A percentile compares a stretch with the other conserved stretches of the same genome.
These are phyloP conservation scores for Ettlia oleoabundans DNA, from an alignment of 139 green algal genomes.

Conservation along the genomic window DNA sequence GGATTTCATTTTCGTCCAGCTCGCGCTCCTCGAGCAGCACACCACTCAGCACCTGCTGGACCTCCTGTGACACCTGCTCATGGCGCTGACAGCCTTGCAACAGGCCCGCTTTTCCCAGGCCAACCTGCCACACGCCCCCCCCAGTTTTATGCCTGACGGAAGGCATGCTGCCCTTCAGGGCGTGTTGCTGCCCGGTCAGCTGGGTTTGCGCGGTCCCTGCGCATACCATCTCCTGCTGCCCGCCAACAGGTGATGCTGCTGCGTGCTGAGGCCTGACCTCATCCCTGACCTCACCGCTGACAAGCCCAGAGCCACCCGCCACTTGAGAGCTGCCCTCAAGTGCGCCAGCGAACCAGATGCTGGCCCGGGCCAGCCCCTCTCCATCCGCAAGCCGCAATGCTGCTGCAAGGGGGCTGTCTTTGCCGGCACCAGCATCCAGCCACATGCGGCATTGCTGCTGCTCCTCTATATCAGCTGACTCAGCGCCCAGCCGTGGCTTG, in stretches of 20 bases:
- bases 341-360: conserved; percentile 56
- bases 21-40: conserved; percentile 39
- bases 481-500: background rate
- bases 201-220: background rate
- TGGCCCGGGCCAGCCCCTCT: conserved; percentile 52
- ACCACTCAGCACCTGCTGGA: conserved; percentile 17
- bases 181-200: background rate
- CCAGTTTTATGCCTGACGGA: conserved; percentile 8
- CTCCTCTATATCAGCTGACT: no score
- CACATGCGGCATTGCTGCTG: no score
- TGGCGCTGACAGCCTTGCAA: conserved; percentile 22
- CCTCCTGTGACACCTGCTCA: background rate
- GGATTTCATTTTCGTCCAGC: conserved; percentile 59
- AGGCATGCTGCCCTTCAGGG: conserved; percentile 32
- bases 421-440: conserved; percentile 48
- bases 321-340: no score
- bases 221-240: conserved; percentile 4
- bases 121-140: conserved; percentile 39
- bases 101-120: conserved; percentile 9
- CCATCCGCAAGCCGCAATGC: conserved; percentile 52
- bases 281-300: background rate
- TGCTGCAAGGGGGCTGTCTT: conserved; percentile 49
- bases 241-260: background rate
- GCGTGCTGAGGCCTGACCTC: background rate
- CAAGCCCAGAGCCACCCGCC: background rate